Evolutionary conservation across 164 flowering plant species (phyloP), one percentile per base, ranked within the genome.

Genomic region (Santalum album): DNA sequence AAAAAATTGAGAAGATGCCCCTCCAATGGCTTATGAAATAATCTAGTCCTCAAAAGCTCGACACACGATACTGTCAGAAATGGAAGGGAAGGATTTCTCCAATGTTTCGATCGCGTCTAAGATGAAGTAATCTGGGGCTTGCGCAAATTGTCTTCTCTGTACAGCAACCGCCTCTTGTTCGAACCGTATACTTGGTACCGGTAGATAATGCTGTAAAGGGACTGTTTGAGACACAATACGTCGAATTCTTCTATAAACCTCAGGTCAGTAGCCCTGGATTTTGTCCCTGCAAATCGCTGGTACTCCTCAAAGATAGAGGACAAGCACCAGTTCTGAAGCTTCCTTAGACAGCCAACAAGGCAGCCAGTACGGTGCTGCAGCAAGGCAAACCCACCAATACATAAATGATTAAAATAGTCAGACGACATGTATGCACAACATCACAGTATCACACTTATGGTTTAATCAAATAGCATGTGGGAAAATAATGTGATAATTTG

Each of bases 321-420:
- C 67, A 89, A 47, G 36, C 95, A 79, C 95, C 96, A 89, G 49
- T 74, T 82, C 73, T 84, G 95, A 54, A 82, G 51, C 65, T 86
- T 89, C 62, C 91, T 76, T 53, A 89, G 60, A 69, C 95, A 89
- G 24, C 86, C 96, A 25, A 88, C 91, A 16, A 88, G 74, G 43
- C 78, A 74, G 25, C 96, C 91, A 0, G 96, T 86, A 17, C 91
- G 83, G 48, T 89, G 96, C 89, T 89, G 96, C 63, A 72, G 27
- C 20, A 12, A 1, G 11, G 34, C 18, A 7, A n/a, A n/a, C n/a
- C n/a, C n/a, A n/a, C n/a, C 50, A 35, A 49, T 17, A 60, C 7
- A n/a, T 11, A n/a, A n/a, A n/a, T n/a, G n/a, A n/a, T n/a, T n/a
- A n/a, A n/a, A n/a, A n/a, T n/a, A n/a, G n/a, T n/a, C n/a, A n/a